Conservation (phyloP, 2,329 filamentous ascomycete genomes). For the Pseudogymnoascus pannorum region DNA sequence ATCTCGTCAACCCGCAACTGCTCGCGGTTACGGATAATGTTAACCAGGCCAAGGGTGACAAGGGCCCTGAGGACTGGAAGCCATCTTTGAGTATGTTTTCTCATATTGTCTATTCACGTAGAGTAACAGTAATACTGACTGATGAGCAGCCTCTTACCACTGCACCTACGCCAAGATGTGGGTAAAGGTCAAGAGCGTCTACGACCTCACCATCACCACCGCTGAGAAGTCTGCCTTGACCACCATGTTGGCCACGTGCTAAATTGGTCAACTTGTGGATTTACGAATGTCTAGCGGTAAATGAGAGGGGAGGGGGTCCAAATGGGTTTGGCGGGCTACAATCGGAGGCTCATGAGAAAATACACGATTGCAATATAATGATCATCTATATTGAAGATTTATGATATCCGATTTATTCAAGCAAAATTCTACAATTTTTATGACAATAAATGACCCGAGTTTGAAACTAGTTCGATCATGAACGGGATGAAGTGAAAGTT, state of each 20-base stretch:
- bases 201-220: constrained; percentile 58
- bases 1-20: constrained; percentile 67
- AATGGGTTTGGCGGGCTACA: background rate
- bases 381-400: constrained; percentile 1
- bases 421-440: background rate
- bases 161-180: constrained; percentile 71
- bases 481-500: background rate
- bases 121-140: constrained; percentile 14
- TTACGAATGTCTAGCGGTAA: background rate
- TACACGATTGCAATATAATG: background rate
- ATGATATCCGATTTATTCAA: constrained; percentile 1
- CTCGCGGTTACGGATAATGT: constrained; percentile 72
- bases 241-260: constrained; percentile 60
- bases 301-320: background rate
- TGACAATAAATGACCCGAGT: background rate
- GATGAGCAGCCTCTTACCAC: constrained; percentile 48
- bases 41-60: constrained; percentile 68
- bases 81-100: constrained; percentile 49
- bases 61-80: constrained; percentile 69
- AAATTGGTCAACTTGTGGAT: constrained; percentile 8
- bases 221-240: constrained; percentile 64
- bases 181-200: constrained; percentile 72
- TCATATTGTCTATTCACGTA: background rate
- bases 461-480: background rate
- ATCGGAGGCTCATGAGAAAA: background rate